Conservation (phyloP, 1,139 yeast species). For the Kazachstania sp. region DNA sequence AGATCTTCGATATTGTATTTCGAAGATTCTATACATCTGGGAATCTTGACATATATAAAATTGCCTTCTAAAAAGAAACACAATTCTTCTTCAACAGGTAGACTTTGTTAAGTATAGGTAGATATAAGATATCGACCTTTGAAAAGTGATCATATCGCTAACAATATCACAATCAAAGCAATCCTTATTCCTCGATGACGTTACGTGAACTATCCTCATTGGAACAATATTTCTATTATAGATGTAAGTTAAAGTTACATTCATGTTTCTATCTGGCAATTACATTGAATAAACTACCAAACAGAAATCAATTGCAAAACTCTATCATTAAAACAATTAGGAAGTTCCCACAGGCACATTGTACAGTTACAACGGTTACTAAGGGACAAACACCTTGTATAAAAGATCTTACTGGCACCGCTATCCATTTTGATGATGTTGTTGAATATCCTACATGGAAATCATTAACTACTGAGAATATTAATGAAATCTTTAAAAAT, state of each 20-base stretch:
- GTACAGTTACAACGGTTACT: constrained; percentile 12
- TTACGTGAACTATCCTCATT: constrained; percentile 14
- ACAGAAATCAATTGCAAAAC: constrained; percentile 5
- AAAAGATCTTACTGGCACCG: constrained; percentile 4
- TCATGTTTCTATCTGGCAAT: constrained; percentile 22
- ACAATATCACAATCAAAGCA: too few relatives aligned
- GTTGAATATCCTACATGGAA: constrained; percentile 16
- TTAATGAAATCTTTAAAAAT: constrained; percentile 17
- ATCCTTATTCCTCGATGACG: too few relatives aligned
- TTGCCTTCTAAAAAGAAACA: too few relatives aligned
- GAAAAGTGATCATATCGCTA: too few relatives aligned
- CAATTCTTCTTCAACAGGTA: too few relatives aligned
- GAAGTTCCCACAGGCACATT: constrained; percentile 14
- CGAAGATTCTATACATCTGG: too few relatives aligned
- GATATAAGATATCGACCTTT: too few relatives aligned
- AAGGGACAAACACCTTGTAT: neutral
- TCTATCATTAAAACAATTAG: constrained; percentile 13
- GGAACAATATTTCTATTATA: constrained; percentile 20
- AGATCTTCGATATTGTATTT: too few relatives aligned
- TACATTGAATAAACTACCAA: constrained; percentile 17
- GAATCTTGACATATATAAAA: too few relatives aligned
- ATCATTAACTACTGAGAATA: constrained; percentile 9
- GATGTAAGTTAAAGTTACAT: constrained; percentile 20
- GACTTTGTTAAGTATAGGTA: too few relatives aligned
- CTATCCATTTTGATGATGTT: constrained; percentile 16